Base-by-base conservation (phyloP, 805 yeast genomes). In the Starmerella riodocensis region DNA sequence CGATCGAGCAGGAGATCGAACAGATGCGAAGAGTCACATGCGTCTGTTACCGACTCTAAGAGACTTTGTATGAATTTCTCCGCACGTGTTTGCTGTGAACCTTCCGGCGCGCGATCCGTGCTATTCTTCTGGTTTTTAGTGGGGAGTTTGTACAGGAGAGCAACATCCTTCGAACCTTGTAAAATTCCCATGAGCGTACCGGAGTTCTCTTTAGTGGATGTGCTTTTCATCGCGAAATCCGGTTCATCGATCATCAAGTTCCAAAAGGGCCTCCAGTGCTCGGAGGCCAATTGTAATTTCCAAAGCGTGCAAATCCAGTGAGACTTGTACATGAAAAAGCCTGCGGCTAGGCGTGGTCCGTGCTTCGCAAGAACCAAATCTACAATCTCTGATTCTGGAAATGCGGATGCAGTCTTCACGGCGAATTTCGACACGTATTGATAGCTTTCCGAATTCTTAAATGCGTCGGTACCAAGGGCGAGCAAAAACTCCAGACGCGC, bases 11-110 rank as follows among this genome's bases (percentile, higher is more conserved):
- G 30, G 3, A 40, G 11, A 4, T 16, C 19, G 6, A 8, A 7
- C 8, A 46, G 37, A 6, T 23, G 12, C 3, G 25, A 29, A 1
- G 43, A 17, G 13, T 32, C 41, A 4, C 26, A 39, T 6, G 21
- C 11, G 19, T 46, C 49, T 1, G 30, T 21, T 7, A 46, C 19
- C 3, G 22, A 6, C 18, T 43, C 47, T 17, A 46, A 20, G 16
- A 46, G 32, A 12, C 16, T 16, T n/a, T 27, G 34, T 6, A 46
- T 5, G 5, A 37, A 9, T 1, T 3, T 6, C 24, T 45, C 48
- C 2, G 34, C 22, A 8, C 5, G 28, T 4, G 9, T 4, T 13
- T 31, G 17, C 20, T 21, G 23, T 4, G 16, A 17, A 8, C 11
- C 13, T 6, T 27, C n/a, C 2, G 33, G 30, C 18, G 32, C 26